Conservation (phyloP, 371 early-diverging fungal species). For the Rhizopus sp. region DNA sequence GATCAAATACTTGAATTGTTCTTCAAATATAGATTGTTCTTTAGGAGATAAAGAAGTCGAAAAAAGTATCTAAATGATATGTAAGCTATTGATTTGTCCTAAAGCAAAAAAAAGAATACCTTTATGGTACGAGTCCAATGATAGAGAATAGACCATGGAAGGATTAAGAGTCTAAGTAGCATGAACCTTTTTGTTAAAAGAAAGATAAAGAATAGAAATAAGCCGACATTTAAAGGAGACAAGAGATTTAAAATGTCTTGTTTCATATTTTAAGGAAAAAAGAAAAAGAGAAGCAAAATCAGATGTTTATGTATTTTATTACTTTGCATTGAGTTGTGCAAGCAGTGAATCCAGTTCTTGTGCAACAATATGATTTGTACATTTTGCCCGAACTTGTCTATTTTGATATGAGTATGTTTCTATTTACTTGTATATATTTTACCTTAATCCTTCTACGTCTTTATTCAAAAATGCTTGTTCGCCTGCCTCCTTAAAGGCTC, state of each 20-base stretch:
- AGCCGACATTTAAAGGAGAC: background rate
- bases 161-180: background rate
- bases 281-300: conserved; percentile 1
- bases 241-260: background rate
- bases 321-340: conserved; percentile 51
- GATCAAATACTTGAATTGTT: conserved; percentile 66
- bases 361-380: conserved; percentile 53
- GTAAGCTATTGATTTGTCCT: background rate
- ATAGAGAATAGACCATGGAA: conserved; percentile 1
- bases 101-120: background rate
- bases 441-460: conserved; percentile 68
- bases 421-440: conserved; percentile 12
- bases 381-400: conserved; percentile 55
- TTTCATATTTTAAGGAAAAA: conserved; percentile 1
- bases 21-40: conserved; percentile 66
- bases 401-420: background rate
- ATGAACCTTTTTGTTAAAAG: background rate
- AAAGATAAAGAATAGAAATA: background rate
- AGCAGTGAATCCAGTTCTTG: conserved; percentile 57
- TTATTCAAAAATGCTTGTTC: conserved; percentile 73
- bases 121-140: conserved; percentile 1
- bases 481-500: conserved; percentile 80
- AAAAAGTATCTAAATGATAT: conserved; percentile 25
- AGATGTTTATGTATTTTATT: conserved; percentile 13
- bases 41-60: conserved; percentile 43